Conservation (phyloP, 1,284 basidiomycete species). For the Apiotrichum gamsii region DNA sequence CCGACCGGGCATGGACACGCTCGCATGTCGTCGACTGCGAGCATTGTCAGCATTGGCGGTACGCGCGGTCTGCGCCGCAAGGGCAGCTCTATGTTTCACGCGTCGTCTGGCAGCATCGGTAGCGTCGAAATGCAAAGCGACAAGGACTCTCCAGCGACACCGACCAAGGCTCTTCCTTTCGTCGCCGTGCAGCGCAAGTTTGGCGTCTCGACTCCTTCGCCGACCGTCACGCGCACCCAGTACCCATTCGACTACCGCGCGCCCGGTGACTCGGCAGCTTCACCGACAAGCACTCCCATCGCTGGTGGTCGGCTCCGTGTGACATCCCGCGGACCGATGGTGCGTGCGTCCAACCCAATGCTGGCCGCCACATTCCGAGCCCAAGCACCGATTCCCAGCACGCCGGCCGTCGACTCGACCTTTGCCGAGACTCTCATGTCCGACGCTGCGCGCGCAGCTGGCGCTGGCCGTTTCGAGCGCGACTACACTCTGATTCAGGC, state of each 20-base stretch:
- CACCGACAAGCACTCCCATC: constrained; percentile 5
- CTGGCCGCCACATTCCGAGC: constrained; percentile 32
- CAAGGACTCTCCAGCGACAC: constrained; percentile 33
- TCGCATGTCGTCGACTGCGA: constrained; percentile 13
- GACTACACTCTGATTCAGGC: constrained; percentile 69
- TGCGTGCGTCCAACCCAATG: constrained; percentile 44
- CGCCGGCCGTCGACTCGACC: constrained; percentile 2
- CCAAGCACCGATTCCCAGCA: constrained; percentile 3
- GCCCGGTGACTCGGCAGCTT: constrained; percentile 9
- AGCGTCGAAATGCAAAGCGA: constrained; percentile 11
- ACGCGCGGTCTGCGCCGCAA: constrained; percentile 42
- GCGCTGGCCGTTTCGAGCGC: constrained; percentile 34
- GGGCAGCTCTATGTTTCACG: constrained; percentile 41
- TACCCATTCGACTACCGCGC: constrained; percentile 35
- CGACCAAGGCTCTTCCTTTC: constrained; percentile 27
- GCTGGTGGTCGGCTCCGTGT: constrained; percentile 2
- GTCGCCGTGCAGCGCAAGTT: constrained; percentile 16
- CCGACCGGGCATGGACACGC: constrained; percentile 4
- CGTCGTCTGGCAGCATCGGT: constrained; percentile 35
- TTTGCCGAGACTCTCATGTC: constrained; percentile 8
- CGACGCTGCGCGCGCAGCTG: constrained; percentile 5
- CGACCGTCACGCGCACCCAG: constrained; percentile 15
- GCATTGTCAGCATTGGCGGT: constrained; percentile 22
- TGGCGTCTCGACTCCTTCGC: constrained; percentile 34
- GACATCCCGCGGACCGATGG: constrained; percentile 26